Conservation (phyloP, 1,284 basidiomycete genomes). For the Fomitopsis betulina region DNA sequence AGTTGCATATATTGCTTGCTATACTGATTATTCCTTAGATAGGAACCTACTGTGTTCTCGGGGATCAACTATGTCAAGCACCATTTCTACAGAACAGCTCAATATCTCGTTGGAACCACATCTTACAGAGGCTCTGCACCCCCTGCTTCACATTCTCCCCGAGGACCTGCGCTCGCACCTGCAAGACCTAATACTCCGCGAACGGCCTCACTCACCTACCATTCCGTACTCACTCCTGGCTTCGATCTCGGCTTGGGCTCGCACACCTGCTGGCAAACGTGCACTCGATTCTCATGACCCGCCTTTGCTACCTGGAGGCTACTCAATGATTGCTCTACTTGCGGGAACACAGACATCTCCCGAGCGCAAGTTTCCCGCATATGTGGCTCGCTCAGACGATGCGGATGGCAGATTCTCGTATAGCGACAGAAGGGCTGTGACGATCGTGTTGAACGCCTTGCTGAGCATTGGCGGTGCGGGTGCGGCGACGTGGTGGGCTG, state of each 20-base stretch:
- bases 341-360: constrained; percentile 73
- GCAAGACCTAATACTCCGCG: constrained; percentile 5
- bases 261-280: constrained; percentile 41
- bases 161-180: constrained; percentile 39
- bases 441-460: constrained; percentile 63
- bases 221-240: constrained; percentile 60
- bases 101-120: constrained; percentile 68
- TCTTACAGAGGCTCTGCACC: constrained; percentile 43
- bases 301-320: constrained; percentile 46
- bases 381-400: constrained; percentile 34
- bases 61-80: too few relatives aligned
- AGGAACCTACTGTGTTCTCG: too few relatives aligned
- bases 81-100: constrained; percentile 22
- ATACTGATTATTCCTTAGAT: too few relatives aligned
- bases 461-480: constrained; percentile 65
- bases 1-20: too few relatives aligned
- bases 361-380: constrained; percentile 51
- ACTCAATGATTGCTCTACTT: constrained; percentile 68
- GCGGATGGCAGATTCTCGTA: constrained; percentile 28
- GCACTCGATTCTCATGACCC: constrained; percentile 40
- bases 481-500: constrained; percentile 67
- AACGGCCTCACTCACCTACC: constrained; percentile 28
- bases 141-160: constrained; percentile 44
- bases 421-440: constrained; percentile 60
- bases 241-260: constrained; percentile 63